Evolutionary conservation across 169 alveolate species (phyloP), one percentile per base, ranked within the genome.

Genomic region (Eimeria praecox): DNA sequence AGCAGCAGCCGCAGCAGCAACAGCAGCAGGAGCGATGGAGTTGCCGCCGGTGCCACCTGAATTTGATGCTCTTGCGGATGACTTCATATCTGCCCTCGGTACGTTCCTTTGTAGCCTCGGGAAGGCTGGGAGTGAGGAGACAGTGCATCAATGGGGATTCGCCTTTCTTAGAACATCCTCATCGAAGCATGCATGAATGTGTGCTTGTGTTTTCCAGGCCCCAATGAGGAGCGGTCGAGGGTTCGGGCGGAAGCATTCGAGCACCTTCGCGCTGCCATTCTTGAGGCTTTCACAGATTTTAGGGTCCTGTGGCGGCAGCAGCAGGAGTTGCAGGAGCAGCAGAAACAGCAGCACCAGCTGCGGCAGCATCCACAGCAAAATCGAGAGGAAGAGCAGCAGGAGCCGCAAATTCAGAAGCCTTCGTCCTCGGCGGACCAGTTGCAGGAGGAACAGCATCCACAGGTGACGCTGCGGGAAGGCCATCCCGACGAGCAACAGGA

Each of bases 211-310:
- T 85, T 35, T 56, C 33, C 78, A 86, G 92, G 92, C 40, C 92
- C 92, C 22, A 86, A 86, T 56, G 92, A 86, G 78, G 92, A 86
- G 78, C 52, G 92, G 78, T 86, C 92, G 56, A 86, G 66, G 59
- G 92, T 86, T 44, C 75, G 92, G 78, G 92, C 92, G 24, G 92
- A 86, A 80, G 92, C 92, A 8, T 86, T 86, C 40, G 59, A 59
- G 92, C 92, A 86, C 78, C 92, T 86, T 30, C 75, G 92, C 56
- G 92, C 46, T 24, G 92, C 92, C 80, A 86, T 86, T 69, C 42
- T 86, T 59, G 92, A 86, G 78, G 92, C 92, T 59, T 86, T 86
- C 92, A 33, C 92, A 35, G 92, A 88, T 40, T 88, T 66, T 78
- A 22, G 94, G 46, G 80, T 40, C 56, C 85, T 42, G 86, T 66